A percentile compares a stretch with the other conserved stretches of the same genome.
Evolutionary conservation across 2,329 filamentous ascomycete species (phyloP).

Genomic region (Domatiomyces globalis): DNA sequence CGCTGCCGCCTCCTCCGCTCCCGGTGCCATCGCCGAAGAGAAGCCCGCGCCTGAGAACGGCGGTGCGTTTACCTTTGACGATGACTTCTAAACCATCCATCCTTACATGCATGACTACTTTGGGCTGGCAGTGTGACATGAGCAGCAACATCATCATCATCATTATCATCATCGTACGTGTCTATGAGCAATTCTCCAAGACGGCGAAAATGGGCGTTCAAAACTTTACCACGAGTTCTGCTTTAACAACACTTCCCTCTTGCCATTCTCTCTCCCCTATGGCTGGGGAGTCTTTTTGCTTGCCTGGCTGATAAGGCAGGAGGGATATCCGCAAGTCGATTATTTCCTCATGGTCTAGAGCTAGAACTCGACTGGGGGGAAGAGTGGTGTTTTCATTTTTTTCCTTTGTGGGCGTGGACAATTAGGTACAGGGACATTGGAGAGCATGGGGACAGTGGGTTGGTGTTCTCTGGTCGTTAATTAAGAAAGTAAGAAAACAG

Average conservation of each 20-base stretch:
- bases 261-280: background rate
- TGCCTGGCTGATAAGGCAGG: background rate
- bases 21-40: constrained; percentile 20
- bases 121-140: too few relatives aligned
- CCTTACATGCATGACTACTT: background rate
- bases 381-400: background rate
- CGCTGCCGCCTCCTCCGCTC: constrained; percentile 43
- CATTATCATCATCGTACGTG: background rate
- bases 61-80: constrained; percentile 84
- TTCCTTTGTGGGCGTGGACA: background rate
- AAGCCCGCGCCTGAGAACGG: constrained; percentile 24
- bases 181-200: background rate
- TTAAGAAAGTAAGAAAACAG: background rate
- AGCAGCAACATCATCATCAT: too few relatives aligned
- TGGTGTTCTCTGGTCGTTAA: background rate
- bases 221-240: background rate
- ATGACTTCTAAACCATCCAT: constrained; percentile 66
- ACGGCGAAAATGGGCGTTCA: background rate
- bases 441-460: background rate
- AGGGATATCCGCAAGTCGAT: too few relatives aligned
- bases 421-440: background rate
- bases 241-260: background rate
- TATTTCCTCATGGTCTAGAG: too few relatives aligned
- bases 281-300: background rate
- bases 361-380: too few relatives aligned